These are phyloP conservation scores for Diaporthe caulivora DNA, from an alignment of 2,329 filamentous ascomycete species.

Conservation along the genomic window DNA sequence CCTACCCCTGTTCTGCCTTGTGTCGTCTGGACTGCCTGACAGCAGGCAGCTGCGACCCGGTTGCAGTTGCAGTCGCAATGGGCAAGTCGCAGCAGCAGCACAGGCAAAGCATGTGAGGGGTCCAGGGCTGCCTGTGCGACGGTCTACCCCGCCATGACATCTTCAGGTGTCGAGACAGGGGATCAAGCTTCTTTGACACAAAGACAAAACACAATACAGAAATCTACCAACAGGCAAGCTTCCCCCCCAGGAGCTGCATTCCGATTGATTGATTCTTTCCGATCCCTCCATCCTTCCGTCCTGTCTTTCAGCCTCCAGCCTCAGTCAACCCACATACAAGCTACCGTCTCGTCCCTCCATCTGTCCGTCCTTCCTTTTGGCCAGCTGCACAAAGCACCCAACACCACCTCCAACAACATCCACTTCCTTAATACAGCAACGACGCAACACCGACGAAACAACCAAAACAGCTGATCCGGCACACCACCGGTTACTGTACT, in stretches of 20 bases:
- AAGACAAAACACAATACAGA: slow-evolving; percentile 19
- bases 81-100: not conserved
- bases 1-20: slow-evolving; percentile 1
- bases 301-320: not conserved
- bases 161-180: slow-evolving; percentile 37
- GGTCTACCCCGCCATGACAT: slow-evolving; percentile 40
- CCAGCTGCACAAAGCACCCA: slow-evolving; percentile 10
- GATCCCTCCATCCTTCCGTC: not conserved
- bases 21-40: slow-evolving; percentile 19
- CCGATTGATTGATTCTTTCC: too few species aligned
- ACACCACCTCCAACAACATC: not conserved
- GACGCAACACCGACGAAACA: not conserved
- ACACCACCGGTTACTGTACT: not conserved
- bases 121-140: slow-evolving; percentile 16
- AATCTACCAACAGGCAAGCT: slow-evolving; percentile 30
- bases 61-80: not conserved
- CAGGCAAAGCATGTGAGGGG: slow-evolving; percentile 10
- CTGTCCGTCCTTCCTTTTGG: not conserved
- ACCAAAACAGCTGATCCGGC: slow-evolving; percentile 5
- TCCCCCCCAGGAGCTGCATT: slow-evolving; percentile 22
- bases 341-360: not conserved
- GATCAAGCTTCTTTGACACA: slow-evolving; percentile 37
- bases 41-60: slow-evolving; percentile 8
- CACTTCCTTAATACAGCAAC: slow-evolving; percentile 2
- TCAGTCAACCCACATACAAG: slow-evolving; percentile 1